A percentile compares a stretch with the other conserved stretches of the same genome.
phyloP scores from a whole-genome alignment of 306 rosid genomes.

The Vachellia collinsii region DNA sequence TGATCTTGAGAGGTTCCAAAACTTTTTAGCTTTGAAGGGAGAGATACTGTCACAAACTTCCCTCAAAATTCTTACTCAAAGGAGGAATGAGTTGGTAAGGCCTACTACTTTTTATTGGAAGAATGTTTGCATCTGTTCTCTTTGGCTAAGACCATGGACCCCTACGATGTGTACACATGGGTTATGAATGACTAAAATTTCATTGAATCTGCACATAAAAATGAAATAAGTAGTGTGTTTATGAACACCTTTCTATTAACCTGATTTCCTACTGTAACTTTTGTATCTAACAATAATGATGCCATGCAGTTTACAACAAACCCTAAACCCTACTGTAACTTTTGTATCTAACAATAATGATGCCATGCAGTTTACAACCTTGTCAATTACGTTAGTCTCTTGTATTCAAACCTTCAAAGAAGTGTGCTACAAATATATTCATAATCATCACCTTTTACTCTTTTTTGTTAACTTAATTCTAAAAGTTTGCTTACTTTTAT shows the following conservation, averaged over 20 bases:
- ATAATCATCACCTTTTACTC: constrained; percentile 10
- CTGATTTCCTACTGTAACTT: constrained; percentile 7
- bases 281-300: background rate
- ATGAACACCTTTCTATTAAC: constrained; percentile 11
- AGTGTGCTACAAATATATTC: background rate
- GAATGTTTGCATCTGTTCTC: constrained; percentile 24
- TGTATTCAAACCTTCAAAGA: constrained; percentile 19
- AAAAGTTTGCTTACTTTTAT: constrained; percentile 11
- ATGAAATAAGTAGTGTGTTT: constrained; percentile 7
- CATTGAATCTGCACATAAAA: background rate
- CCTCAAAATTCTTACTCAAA: constrained; percentile 51
- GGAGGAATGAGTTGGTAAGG: constrained; percentile 70
- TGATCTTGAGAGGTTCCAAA: constrained; percentile 48
- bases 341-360: background rate
- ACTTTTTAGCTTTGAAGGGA: constrained; percentile 53
- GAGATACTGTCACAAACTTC: constrained; percentile 62
- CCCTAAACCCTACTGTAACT: too few species aligned
- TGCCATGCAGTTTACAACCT: constrained; percentile 6
- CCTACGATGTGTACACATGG: background rate
- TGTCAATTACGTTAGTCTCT: background rate
- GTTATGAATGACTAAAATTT: background rate
- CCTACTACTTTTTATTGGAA: constrained; percentile 14
- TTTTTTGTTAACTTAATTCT: constrained; percentile 7
- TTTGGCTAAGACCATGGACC: constrained; percentile 8
- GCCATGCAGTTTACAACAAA: constrained; percentile 4